phyloP scores from a whole-genome alignment of 2,329 filamentous ascomycete species.

The Aspergillus chevalieri region DNA sequence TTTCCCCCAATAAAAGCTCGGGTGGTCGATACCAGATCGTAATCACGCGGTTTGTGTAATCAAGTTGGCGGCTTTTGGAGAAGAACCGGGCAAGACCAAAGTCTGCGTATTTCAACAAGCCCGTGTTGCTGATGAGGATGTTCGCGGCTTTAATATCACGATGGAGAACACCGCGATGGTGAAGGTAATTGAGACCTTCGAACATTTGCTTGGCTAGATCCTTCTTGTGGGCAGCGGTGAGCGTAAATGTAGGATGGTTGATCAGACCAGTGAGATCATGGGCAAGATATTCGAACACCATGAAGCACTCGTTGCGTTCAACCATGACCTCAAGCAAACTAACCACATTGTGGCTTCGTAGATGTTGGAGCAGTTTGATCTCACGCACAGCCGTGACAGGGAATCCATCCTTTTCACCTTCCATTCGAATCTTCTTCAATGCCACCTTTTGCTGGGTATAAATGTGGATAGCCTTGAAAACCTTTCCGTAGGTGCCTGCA shows the following conservation, averaged over 20 bases:
- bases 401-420: constrained; percentile 98
- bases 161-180: constrained; percentile 87
- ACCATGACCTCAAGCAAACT: constrained; percentile 97
- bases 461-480: constrained; percentile 81
- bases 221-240: constrained; percentile 83
- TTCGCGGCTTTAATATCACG: constrained; percentile 98
- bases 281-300: constrained; percentile 98
- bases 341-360: constrained; percentile 83
- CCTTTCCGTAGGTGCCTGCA: constrained; percentile 91
- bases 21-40: constrained; percentile 97
- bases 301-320: constrained; percentile 96
- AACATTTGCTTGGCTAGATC: constrained; percentile 90
- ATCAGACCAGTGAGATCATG: constrained; percentile 92
- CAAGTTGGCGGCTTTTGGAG: constrained; percentile 80
- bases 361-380: constrained; percentile 91
- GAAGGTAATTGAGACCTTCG: constrained; percentile 86
- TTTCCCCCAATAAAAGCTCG: constrained; percentile 84
- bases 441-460: constrained; percentile 74
- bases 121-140: constrained; percentile 85
- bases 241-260: constrained; percentile 85
- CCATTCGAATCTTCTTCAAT: constrained; percentile 98
- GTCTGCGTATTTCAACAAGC: constrained; percentile 86
- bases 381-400: constrained; percentile 94
- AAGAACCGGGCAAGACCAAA: constrained; percentile 96
- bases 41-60: constrained; percentile 97